phyloP scores from a whole-genome alignment of 352 stramenopile species.

The Phytophthora hibernalis region DNA sequence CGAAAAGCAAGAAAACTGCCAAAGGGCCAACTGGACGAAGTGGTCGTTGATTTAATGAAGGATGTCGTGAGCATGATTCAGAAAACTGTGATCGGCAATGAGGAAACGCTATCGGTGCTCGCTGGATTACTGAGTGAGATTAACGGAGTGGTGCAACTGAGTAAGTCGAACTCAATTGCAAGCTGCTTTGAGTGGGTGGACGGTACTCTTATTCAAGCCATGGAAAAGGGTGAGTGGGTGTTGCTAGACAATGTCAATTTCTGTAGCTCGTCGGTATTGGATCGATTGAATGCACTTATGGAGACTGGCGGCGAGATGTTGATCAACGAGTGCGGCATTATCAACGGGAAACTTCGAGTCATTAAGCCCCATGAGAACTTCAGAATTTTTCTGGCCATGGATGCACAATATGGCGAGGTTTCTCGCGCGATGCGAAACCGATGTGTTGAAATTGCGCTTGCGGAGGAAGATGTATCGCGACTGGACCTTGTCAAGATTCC shows the following conservation, averaged over 20 bases:
- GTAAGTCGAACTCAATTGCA: constrained; percentile 66
- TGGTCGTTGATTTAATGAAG: constrained; percentile 62
- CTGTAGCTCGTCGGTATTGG: constrained; percentile 98
- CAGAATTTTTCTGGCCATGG: constrained; percentile 98
- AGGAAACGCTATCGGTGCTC: constrained; percentile 21
- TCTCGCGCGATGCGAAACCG: constrained; percentile 99
- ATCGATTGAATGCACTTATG: constrained; percentile 99
- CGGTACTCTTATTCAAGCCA: constrained; percentile 97
- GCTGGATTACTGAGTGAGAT: constrained; percentile 37
- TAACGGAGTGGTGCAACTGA: constrained; percentile 56
- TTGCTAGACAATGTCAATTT: constrained; percentile 99
- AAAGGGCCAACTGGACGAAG: constrained; percentile 74
- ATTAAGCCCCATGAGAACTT: constrained; percentile 99
- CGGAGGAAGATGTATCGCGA: constrained; percentile 53
- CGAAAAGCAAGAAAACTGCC: constrained; percentile 52
- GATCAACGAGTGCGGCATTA: constrained; percentile 98
- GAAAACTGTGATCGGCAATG: constrained; percentile 11
- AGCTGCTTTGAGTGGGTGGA: constrained; percentile 99
- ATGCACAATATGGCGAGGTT: constrained; percentile 96
- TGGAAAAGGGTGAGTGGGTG: constrained; percentile 99
- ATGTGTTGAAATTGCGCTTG: constrained; percentile 97
- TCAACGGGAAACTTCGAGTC: constrained; percentile 91
- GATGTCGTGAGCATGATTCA: constrained; percentile 51
- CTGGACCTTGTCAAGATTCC: constrained; percentile 78
- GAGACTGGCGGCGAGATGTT: constrained; percentile 98